These are phyloP conservation scores for Hura crepitans DNA, from an alignment of 441 rosid species.

Conservation along the genomic window DNA sequence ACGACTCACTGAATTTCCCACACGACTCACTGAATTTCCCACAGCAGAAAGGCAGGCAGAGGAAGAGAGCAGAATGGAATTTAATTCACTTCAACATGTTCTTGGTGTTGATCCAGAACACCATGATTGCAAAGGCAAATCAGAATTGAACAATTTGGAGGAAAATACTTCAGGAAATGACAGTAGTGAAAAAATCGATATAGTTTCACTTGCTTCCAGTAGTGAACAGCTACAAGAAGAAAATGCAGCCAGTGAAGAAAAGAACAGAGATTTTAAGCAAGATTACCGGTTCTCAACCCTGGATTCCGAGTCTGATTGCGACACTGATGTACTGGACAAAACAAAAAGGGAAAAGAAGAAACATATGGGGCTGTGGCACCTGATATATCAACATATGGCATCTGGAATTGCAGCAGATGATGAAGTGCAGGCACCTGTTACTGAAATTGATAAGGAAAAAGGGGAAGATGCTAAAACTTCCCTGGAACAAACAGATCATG, in stretches of 20 bases:
- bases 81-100: conserved; percentile 8
- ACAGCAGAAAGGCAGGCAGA: too few species aligned
- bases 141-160: background rate
- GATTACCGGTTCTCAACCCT: conserved; percentile 6
- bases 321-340: conserved; percentile 11
- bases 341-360: conserved; percentile 34
- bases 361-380: conserved; percentile 36
- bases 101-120: background rate
- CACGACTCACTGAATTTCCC: too few species aligned
- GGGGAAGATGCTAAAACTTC: conserved; percentile 20
- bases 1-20: too few species aligned
- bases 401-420: conserved; percentile 42
- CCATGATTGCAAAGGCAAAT: conserved; percentile 1
- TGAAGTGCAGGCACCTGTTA: conserved; percentile 27
- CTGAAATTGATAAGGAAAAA: conserved; percentile 27
- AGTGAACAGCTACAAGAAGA: conserved; percentile 21
- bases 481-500: conserved; percentile 22
- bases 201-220: conserved; percentile 8
- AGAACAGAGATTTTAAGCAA: conserved; percentile 19
- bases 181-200: conserved; percentile 4
- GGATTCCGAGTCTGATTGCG: conserved; percentile 24
- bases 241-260: conserved; percentile 23
- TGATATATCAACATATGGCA: conserved; percentile 51
- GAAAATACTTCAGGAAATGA: conserved; percentile 8
- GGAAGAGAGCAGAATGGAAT: too few species aligned